A percentile compares a stretch with the other conserved stretches of the same genome.
Evolutionary conservation across 495 filamentous ascomycete species (phyloP).

Genomic region (Penicillium argentinense): DNA sequence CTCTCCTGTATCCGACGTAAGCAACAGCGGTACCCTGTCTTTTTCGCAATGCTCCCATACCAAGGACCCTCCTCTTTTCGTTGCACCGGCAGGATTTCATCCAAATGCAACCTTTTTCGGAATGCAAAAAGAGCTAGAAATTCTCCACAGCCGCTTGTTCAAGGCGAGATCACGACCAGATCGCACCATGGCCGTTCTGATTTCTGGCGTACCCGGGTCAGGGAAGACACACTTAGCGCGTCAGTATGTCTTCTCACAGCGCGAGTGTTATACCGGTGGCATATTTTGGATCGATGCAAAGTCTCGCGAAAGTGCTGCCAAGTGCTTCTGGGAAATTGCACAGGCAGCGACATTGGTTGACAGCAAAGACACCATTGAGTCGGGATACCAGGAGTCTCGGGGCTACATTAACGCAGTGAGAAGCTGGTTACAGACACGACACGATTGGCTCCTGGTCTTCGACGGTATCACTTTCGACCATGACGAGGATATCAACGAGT

Average conservation of each 20-base stretch:
- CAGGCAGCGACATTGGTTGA: slow-evolving; percentile 58
- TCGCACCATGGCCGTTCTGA: slow-evolving; percentile 66
- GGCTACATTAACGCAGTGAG: slow-evolving; percentile 62
- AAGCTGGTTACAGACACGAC: slow-evolving; percentile 67
- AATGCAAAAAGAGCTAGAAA: slow-evolving; percentile 66
- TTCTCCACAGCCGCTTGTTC: slow-evolving; percentile 65
- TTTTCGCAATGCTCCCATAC: slow-evolving; percentile 23
- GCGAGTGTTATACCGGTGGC: slow-evolving; percentile 66
- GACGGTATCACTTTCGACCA: slow-evolving; percentile 71
- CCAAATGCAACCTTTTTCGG: slow-evolving; percentile 77
- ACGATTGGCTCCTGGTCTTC: slow-evolving; percentile 73
- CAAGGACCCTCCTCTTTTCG: slow-evolving; percentile 46
- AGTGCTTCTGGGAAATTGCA: slow-evolving; percentile 75
- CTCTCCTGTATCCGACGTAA: slow-evolving; percentile 27
- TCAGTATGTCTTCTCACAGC: slow-evolving; percentile 73
- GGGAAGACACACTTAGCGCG: slow-evolving; percentile 83
- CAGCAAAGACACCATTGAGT: slow-evolving; percentile 34
- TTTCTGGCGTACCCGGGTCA: slow-evolving; percentile 72
- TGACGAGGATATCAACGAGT: slow-evolving; percentile 54
- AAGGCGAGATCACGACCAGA: slow-evolving; percentile 60
- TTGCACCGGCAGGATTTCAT: slow-evolving; percentile 74
- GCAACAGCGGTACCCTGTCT: slow-evolving; percentile 20
- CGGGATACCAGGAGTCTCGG: slow-evolving; percentile 42
- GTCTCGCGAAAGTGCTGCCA: slow-evolving; percentile 58
- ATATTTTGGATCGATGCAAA: slow-evolving; percentile 81